Base-by-base conservation (phyloP, 768 basidiomycete species). In the Psilocybe sp. region DNA sequence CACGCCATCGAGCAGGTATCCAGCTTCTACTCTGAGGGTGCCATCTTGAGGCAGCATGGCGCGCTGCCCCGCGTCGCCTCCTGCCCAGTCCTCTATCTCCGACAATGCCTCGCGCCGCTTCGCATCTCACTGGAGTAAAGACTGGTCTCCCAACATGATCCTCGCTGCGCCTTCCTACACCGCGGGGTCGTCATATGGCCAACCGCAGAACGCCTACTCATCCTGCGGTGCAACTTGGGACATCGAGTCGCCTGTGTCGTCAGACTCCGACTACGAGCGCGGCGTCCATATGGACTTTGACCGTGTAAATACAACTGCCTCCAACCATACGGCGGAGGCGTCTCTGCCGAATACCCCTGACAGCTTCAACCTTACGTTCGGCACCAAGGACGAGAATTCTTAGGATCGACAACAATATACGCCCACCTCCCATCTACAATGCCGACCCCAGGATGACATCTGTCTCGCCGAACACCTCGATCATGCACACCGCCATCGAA, bases 401-500 rank as follows among this genome's bases (percentile, higher is more conserved):
- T 49, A 80, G 78, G 48, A 79, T 75, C 49, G 68, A 87, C 66
- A 87, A 85, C 44, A 69, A 74, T 49, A 63, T 74, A 35, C 38
- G 60, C 70, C 68, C 66, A 40, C 74, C 73, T 15, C 69, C 71
- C 46, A 74, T 74, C 55, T 79, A 79, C 63, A 72, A 79, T 55
- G 70, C 67, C 54, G 68, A 69, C 55, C 67, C 68, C 50, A 73
- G 69, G 56, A 68, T 73, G 60, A 64, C 69, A 23, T 69, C 69
- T 16, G 72, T 59, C 51, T 79, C 79, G 12, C 75, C 79, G 35
- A 69, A 72, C 14, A 82, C 84, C 28, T 85, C 85, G 19, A 73
- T 75, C 55, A 87, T 89, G 85, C 85, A 85, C 51, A 89, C 87
- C 15, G 87, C 87, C 35, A 79, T 87, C 42, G 87, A 88, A 65